Conservation (phyloP, 441 rosid species). For the Breynia disticha region DNA sequence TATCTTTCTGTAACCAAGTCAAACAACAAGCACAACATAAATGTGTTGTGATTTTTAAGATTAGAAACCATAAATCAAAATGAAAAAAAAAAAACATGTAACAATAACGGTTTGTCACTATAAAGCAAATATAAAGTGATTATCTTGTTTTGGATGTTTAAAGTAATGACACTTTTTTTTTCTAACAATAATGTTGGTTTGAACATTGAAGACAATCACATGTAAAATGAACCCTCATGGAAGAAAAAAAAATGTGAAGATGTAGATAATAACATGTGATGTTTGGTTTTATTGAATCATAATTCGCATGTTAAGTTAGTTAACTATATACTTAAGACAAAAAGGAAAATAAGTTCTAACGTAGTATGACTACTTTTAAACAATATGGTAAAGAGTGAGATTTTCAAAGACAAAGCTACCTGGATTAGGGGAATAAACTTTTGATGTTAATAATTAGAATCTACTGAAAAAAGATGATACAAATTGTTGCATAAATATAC, state of each 20-base stretch:
- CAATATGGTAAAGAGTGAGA: not conserved
- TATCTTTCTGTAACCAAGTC: slow-evolving; percentile 47
- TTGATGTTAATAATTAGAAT: no score
- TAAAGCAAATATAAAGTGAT: not conserved
- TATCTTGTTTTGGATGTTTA: not conserved
- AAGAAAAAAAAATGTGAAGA: not conserved
- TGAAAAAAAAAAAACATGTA: not conserved
- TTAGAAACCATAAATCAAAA: not conserved
- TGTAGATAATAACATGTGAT: not conserved
- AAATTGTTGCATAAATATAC: no score
- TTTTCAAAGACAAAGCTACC: not conserved
- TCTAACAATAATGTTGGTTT: not conserved
- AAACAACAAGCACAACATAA: not conserved
- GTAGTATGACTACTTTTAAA: slow-evolving; percentile 1
- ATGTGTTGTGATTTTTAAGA: not conserved
- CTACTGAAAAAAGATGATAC: no score
- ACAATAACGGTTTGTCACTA: not conserved
- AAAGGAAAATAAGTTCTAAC: not conserved
- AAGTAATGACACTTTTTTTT: not conserved
- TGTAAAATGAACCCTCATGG: not conserved
- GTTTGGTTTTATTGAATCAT: no score
- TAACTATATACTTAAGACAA: no score
- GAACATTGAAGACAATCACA: not conserved
- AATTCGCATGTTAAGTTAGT: no score
- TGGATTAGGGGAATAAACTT: no score